Base-by-base conservation (phyloP, 345 rosid species). In the Corchorus capsularis region DNA sequence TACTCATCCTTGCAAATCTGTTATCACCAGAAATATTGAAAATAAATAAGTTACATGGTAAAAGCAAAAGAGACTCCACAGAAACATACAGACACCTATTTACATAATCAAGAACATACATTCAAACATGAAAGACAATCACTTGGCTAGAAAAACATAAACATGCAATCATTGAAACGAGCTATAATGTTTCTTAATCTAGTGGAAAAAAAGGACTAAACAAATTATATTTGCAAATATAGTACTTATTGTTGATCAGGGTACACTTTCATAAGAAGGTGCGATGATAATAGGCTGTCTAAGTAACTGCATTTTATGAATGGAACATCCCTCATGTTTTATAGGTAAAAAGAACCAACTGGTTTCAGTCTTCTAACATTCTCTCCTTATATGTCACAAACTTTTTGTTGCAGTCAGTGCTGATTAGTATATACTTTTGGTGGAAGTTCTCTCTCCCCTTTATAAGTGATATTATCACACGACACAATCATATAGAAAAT, bases 1-100 rank as follows among this genome's bases (percentile, higher is more conserved):
- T 96, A 96, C 88, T 96, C 99, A 73, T 86, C 94, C 50, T 82
- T 84, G 87, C 98, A 96, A 54, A 96, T 88, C 99, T 96, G 76
- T 55, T 53, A 53, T 34, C 78, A 86, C 78, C 76, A 69, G 39
- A 32, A 54, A 54, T 37, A 39, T 46, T 0, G 5, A 41, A 56
- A 57, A 12, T 5, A 43, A 11, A 55, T 47, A 17, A 27, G 37
- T 19, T 66, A 1, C 19, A 46, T 53, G 62, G 12, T 55, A 47
- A 59, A 11, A 64, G 75, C 22, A 55, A n/a, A 43, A 27, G 27
- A 72, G 66, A 45, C 66, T 65, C 72, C 79, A 74, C 55, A n/a
- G 57, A 75, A 43, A 12, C 17, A 20, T n/a, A 66, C 72, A 61
- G n/a, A 41, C 10, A 7, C n/a, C 39, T 69, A 61, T n/a, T 22